A percentile compares a stretch with the other conserved stretches of the same genome.
phyloP scores from a whole-genome alignment of 2,329 filamentous ascomycete genomes.

The Cryphonectria radicalis region DNA sequence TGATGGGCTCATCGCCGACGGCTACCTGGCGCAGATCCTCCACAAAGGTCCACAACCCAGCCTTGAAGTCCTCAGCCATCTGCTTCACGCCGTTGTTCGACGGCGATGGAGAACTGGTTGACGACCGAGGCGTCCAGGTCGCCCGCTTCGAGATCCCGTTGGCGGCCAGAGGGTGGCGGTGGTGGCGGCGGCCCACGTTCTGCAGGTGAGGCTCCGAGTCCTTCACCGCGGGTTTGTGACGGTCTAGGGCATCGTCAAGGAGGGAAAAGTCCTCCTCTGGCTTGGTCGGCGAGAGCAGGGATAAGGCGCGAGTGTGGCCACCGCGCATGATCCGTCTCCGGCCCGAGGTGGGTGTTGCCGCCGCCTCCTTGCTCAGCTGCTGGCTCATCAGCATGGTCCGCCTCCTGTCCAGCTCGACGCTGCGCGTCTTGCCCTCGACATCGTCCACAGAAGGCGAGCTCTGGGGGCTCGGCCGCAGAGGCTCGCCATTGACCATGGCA shows the following conservation, averaged over 20 bases:
- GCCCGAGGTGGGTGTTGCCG: conserved; percentile 41
- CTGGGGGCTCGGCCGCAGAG: conserved; percentile 51
- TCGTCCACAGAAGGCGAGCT: conserved; percentile 26
- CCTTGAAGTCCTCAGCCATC: conserved; percentile 85
- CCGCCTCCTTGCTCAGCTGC: conserved; percentile 44
- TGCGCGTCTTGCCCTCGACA: conserved; percentile 46
- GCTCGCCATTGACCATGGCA: conserved; percentile 67
- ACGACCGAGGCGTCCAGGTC: conserved; percentile 60
- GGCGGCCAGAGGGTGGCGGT: conserved; percentile 33
- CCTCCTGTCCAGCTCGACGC: conserved; percentile 72
- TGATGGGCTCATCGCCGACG: conserved; percentile 88
- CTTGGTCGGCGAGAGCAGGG: conserved; percentile 75
- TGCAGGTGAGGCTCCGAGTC: conserved; percentile 38
- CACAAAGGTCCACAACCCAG: conserved; percentile 91
- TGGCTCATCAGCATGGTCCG: conserved; percentile 65
- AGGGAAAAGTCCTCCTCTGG: conserved; percentile 48
- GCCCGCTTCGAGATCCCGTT: conserved; percentile 56
- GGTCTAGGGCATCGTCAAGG: conserved; percentile 49
- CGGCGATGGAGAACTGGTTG: conserved; percentile 44
- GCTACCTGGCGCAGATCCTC: conserved; percentile 95
- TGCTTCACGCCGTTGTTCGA: conserved; percentile 61
- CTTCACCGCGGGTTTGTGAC: conserved; percentile 44
- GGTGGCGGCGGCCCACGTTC: conserved; percentile 34
- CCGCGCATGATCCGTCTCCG: conserved; percentile 71
- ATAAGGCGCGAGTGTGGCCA: conserved; percentile 68